Conservation (phyloP, 768 basidiomycete species). For the Amanita brunnescens region DNA sequence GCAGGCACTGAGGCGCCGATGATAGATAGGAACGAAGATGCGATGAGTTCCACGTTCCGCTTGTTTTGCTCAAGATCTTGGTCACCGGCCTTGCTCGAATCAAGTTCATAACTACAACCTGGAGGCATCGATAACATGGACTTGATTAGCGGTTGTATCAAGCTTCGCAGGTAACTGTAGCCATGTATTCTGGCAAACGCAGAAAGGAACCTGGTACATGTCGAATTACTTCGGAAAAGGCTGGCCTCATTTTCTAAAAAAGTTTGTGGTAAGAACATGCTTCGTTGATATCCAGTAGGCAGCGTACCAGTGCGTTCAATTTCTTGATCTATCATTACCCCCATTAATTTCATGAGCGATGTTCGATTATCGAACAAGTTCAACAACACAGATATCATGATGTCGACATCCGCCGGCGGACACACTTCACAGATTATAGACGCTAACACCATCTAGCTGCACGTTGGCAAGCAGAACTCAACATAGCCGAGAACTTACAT, state of each 20-base stretch:
- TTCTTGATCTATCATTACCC: constrained; percentile 81
- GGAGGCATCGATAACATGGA: constrained; percentile 64
- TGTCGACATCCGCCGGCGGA: constrained; percentile 69
- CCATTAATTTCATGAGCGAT: constrained; percentile 64
- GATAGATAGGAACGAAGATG: constrained; percentile 66
- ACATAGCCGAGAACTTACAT: constrained; percentile 35
- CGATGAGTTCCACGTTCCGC: constrained; percentile 62
- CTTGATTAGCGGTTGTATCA: constrained; percentile 71
- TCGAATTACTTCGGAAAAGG: constrained; percentile 85
- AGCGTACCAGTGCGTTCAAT: constrained; percentile 62
- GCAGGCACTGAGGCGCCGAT: constrained; percentile 61
- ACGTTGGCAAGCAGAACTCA: neutral
- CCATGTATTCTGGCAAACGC: constrained; percentile 86
- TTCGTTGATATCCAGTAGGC: neutral
- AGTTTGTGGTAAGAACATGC: constrained; percentile 1
- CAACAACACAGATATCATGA: constrained; percentile 77
- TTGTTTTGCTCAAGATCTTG: constrained; percentile 63
- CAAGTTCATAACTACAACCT: constrained; percentile 71
- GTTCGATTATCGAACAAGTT: constrained; percentile 78
- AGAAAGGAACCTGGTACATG: constrained; percentile 79
- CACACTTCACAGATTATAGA: constrained; percentile 86
- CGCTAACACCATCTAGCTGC: constrained; percentile 58
- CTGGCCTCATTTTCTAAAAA: constrained; percentile 63
- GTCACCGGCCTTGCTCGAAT: constrained; percentile 50
- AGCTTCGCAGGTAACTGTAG: constrained; percentile 79